These are phyloP conservation scores for Acacia acuminata DNA, from an alignment of 306 rosid genomes.

Conservation along the genomic window DNA sequence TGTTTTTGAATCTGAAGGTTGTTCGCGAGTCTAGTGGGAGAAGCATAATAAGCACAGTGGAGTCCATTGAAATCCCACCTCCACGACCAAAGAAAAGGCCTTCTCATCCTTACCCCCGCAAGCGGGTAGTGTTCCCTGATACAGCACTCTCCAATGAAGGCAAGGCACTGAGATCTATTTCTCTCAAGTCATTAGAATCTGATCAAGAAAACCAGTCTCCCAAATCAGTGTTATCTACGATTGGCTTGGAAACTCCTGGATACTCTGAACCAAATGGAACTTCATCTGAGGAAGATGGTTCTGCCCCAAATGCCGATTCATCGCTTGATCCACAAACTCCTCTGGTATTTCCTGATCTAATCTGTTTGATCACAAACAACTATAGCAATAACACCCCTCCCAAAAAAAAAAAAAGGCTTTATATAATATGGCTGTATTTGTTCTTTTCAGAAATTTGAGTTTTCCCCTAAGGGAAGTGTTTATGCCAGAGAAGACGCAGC, in stretches of 20 bases:
- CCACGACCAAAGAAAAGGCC: slow-evolving; percentile 89
- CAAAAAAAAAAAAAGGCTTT: not conserved
- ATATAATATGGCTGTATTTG: not conserved
- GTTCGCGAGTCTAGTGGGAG: slow-evolving; percentile 49
- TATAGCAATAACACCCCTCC: too few relatives aligned
- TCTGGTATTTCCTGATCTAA: slow-evolving; percentile 45
- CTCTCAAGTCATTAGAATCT: slow-evolving; percentile 47
- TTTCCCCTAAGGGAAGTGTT: slow-evolving; percentile 31
- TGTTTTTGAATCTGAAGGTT: slow-evolving; percentile 28
- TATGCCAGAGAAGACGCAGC: slow-evolving; percentile 25
- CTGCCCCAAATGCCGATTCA: slow-evolving; percentile 22
- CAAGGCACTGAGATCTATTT: slow-evolving; percentile 39
- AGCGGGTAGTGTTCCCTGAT: slow-evolving; percentile 35
- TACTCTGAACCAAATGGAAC: slow-evolving; percentile 49
- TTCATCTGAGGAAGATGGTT: slow-evolving; percentile 42
- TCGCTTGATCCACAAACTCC: slow-evolving; percentile 33
- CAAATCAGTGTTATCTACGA: slow-evolving; percentile 54
- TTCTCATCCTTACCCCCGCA: slow-evolving; percentile 85
- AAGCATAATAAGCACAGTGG: slow-evolving; percentile 33
- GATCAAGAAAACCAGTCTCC: slow-evolving; percentile 73
- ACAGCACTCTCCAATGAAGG: slow-evolving; percentile 29
- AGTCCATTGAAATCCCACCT: slow-evolving; percentile 80
- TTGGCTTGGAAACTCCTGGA: slow-evolving; percentile 49
- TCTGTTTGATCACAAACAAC: not conserved
- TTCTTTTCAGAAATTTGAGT: slow-evolving; percentile 48